Conservation (phyloP, 768 basidiomycete genomes). For the Krasilnikovozyma curviuscula region DNA sequence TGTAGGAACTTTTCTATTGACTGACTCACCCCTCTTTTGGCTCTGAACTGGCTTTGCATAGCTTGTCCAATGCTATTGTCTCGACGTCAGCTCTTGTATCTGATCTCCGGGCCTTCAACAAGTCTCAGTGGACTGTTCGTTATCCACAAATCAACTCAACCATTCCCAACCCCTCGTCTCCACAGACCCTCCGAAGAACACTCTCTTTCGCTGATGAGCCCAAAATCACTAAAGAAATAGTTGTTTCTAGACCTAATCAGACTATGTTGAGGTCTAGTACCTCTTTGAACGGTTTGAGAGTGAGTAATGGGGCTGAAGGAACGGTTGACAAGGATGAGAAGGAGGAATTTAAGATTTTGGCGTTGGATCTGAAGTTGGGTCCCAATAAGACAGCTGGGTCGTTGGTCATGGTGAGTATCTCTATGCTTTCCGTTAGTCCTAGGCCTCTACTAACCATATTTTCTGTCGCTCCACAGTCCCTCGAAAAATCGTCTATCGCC, state of each 20-base stretch:
- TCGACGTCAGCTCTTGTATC: slow-evolving; percentile 46
- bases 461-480: too few species aligned
- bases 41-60: too few species aligned
- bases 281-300: neutral
- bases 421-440: too few species aligned
- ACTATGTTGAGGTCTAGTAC: neutral
- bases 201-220: slow-evolving; percentile 77
- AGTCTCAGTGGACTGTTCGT: slow-evolving; percentile 65
- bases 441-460: too few species aligned
- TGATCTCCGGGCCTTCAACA: slow-evolving; percentile 62
- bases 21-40: too few species aligned
- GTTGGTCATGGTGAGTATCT: slow-evolving; percentile 69
- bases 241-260: slow-evolving; percentile 35
- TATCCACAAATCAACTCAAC: slow-evolving; percentile 48
- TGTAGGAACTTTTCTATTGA: too few species aligned
- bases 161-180: slow-evolving; percentile 8
- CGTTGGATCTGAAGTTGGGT: slow-evolving; percentile 81
- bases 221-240: slow-evolving; percentile 42
- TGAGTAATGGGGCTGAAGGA: slow-evolving; percentile 15
- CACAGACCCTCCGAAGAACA: slow-evolving; percentile 35
- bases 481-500: slow-evolving; percentile 83
- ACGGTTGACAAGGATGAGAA: slow-evolving; percentile 26
- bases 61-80: slow-evolving; percentile 59
- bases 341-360: slow-evolving; percentile 67
- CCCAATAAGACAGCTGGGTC: slow-evolving; percentile 38